phyloP scores from a whole-genome alignment of 345 rosid species.

The Lumnitzera littorea region DNA sequence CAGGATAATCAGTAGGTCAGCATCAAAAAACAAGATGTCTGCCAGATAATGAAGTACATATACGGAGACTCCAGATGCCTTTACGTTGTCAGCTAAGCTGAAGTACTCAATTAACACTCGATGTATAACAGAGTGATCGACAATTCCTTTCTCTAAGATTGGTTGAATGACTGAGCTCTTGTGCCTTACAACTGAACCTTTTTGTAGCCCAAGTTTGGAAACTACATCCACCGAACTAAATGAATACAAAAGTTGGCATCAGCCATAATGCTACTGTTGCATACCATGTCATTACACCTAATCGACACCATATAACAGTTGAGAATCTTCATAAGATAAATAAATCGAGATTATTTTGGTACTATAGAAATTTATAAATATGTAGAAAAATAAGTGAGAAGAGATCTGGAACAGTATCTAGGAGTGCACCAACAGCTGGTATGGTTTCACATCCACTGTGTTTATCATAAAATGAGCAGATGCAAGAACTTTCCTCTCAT shows the following conservation, averaged over 20 bases:
- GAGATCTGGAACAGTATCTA: no score
- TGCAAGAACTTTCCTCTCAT: no score
- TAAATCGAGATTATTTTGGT: no score
- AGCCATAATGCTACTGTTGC: no score
- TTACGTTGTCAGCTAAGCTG: slow-evolving; percentile 74
- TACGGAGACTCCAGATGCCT: not conserved
- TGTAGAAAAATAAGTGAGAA: no score
- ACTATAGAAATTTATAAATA: no score
- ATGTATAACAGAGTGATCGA: slow-evolving; percentile 84
- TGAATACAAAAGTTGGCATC: not conserved
- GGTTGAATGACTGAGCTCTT: slow-evolving; percentile 79
- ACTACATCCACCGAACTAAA: slow-evolving; percentile 75
- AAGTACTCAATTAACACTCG: slow-evolving; percentile 70
- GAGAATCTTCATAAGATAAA: no score
- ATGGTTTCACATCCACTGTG: no score
- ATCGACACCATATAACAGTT: no score
- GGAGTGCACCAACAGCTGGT: no score
- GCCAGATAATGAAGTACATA: not conserved
- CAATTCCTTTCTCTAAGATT: slow-evolving; percentile 86
- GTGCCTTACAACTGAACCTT: slow-evolving; percentile 63
- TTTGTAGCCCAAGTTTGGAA: slow-evolving; percentile 58
- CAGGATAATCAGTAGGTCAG: not conserved
- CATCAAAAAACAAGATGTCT: not conserved
- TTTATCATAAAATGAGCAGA: no score
- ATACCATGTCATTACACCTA: no score